phyloP scores from a whole-genome alignment of 1,284 basidiomycete species.

The Pseudozyma tsukubaensis region DNA sequence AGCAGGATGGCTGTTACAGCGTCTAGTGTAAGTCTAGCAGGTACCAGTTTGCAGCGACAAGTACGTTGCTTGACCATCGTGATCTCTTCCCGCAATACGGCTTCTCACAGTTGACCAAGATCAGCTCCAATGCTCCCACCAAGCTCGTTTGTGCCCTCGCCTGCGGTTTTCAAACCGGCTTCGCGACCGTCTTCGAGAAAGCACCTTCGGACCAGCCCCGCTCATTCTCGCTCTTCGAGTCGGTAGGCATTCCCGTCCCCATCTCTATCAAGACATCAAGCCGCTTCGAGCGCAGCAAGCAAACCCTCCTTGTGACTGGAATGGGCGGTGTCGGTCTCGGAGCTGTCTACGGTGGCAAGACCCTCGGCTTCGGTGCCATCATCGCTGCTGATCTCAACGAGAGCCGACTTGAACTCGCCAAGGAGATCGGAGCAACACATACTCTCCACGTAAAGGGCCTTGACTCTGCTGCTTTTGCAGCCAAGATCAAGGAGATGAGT shows the following conservation, averaged over 20 bases:
- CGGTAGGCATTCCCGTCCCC: constrained; percentile 12
- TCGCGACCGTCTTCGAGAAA: constrained; percentile 33
- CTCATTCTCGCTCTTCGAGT: constrained; percentile 22
- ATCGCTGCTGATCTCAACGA: constrained; percentile 31
- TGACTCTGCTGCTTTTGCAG: constrained; percentile 12
- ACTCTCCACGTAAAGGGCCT: constrained; percentile 22
- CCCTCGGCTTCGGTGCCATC: constrained; percentile 20
- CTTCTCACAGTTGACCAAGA: constrained; percentile 26
- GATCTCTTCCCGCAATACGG: no score
- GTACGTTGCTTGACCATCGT: no score
- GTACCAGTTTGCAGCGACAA: background rate
- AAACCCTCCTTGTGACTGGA: constrained; percentile 29
- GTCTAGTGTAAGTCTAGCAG: constrained; percentile 14
- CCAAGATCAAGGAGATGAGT: constrained; percentile 27
- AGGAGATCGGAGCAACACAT: constrained; percentile 26
- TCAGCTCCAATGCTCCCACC: constrained; percentile 23
- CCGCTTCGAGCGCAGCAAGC: constrained; percentile 20
- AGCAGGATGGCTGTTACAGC: constrained; percentile 30
- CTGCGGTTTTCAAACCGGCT: constrained; percentile 36
- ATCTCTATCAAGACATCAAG: constrained; percentile 6
- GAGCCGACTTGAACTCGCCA: constrained; percentile 22
- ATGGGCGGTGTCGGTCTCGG: constrained; percentile 29
- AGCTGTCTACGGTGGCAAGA: constrained; percentile 27
- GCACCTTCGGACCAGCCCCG: constrained; percentile 22
- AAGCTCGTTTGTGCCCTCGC: constrained; percentile 29